Conservation (phyloP, 192 early-diverging fungal genomes). For the Linnemannia zychae region DNA sequence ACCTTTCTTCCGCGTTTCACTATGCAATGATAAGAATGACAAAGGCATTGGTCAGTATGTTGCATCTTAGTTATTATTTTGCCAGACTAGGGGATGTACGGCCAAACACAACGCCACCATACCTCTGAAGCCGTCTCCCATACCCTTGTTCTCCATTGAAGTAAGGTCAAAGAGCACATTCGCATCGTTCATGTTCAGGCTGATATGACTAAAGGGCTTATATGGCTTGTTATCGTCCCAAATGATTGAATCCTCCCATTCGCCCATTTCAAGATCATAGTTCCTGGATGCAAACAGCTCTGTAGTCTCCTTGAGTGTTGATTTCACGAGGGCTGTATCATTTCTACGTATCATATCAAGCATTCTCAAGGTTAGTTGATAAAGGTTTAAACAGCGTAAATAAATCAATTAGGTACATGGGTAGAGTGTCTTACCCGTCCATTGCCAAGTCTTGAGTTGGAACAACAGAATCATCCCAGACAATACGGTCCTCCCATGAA, state of each 20-base stretch:
- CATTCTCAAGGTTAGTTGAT: not conserved
- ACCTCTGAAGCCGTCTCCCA: constrained; percentile 54
- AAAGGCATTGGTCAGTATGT: constrained; percentile 3
- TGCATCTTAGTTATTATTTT: not conserved
- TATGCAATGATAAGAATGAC: not conserved
- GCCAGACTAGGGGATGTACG: not conserved
- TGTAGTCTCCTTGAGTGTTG: not conserved
- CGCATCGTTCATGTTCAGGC: constrained; percentile 77
- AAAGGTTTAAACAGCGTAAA: not conserved
- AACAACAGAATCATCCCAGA: constrained; percentile 76
- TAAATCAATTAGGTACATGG: not conserved
- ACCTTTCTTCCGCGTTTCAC: constrained; percentile 49
- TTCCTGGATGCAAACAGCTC: constrained; percentile 60
- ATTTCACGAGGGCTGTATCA: not conserved
- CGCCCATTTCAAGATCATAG: constrained; percentile 72
- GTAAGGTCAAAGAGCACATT: constrained; percentile 82
- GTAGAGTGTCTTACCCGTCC: constrained; percentile 4
- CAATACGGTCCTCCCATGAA: constrained; percentile 86
- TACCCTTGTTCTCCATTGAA: constrained; percentile 57
- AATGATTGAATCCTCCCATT: constrained; percentile 82
- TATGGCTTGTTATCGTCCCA: constrained; percentile 81
- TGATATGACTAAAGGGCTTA: constrained; percentile 67
- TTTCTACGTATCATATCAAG: not conserved
- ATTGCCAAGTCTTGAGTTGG: constrained; percentile 12
- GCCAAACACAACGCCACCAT: not conserved